Base-by-base conservation (phyloP, 1,284 basidiomycete genomes). In the Pyrrhoderma noxium region DNA sequence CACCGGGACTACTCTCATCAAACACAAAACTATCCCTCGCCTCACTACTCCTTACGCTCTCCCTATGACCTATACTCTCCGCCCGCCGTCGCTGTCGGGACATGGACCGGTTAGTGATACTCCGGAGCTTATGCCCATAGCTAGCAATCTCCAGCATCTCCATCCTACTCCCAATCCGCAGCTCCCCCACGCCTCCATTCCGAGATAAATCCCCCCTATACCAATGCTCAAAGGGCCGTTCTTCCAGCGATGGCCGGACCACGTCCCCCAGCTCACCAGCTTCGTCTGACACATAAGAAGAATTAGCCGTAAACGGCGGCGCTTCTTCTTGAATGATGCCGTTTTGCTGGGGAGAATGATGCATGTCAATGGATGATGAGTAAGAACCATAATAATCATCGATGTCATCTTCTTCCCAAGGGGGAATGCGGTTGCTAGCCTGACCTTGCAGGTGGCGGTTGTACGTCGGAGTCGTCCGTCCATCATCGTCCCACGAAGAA, bases 61-160 rank as follows among this genome's bases (percentile, higher is more conserved):
- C 79, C 52, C 79, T 68, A 14, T 16, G 81, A 78, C 53, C 85
- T 68, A 58, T 74, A 74, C 55, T 70, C 59, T 45, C 72, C 59
- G 52, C 60, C 60, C 56, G 61, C 41, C 58, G 62, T 52, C 47
- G 57, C 57, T 16, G 64, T 63, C 13, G 63, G 48, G 8, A 61
- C 36, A 51, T 51, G 35, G 39, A 45, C 37, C 37, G 47, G 57
- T 22, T 57, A 36, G 49, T 64, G 57, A 52, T 53, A 54, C 65
- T 61, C 35, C 66, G 62, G 31, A 74, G 61, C 38, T 65, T 69
- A 61, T 89, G 82, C 0, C 85, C 85, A 58, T 84, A 89, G 65
- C 81, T 88, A 41, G 85, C 85, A 56, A 89, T 89, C 60, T 88
- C 84, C 49, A 89, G 63, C 85, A 89, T 89, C 65, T 89, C 85